Evolutionary conservation across 1,284 basidiomycete species (phyloP).

Genomic region (Wallemia mellicola): DNA sequence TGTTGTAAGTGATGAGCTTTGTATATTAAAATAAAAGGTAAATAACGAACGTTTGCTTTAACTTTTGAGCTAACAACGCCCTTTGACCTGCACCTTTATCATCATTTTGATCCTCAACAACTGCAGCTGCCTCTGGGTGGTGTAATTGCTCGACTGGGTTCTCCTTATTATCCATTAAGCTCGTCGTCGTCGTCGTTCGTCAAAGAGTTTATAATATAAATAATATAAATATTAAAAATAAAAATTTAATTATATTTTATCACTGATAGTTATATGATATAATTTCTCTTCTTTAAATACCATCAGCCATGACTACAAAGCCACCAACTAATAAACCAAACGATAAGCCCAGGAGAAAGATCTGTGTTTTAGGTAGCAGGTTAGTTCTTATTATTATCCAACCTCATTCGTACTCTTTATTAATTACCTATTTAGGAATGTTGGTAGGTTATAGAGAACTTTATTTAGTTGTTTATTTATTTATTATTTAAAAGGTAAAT

Average conservation of each 20-base stretch:
- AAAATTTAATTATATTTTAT: too few species aligned
- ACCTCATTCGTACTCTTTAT: too few species aligned
- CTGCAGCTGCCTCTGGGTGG: slow-evolving; percentile 9
- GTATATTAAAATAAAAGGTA: not conserved
- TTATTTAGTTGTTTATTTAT: too few species aligned
- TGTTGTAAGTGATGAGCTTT: not conserved
- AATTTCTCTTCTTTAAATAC: not conserved
- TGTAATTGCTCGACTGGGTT: not conserved
- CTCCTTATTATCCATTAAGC: not conserved
- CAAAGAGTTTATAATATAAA: not conserved
- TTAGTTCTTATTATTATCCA: too few species aligned
- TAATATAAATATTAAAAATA: not conserved
- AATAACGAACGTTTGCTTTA: slow-evolving; percentile 45
- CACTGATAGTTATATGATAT: too few species aligned
- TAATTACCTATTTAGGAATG: too few species aligned
- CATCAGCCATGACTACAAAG: not conserved
- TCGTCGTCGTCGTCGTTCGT: not conserved
- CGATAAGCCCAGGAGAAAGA: not conserved
- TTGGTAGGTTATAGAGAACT: too few species aligned
- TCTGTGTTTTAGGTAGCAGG: not conserved
- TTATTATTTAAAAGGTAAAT: too few species aligned
- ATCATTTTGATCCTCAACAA: slow-evolving; percentile 20
- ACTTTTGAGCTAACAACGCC: slow-evolving; percentile 56
- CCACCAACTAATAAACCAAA: not conserved
- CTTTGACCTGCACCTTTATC: slow-evolving; percentile 52